These are phyloP conservation scores for Penicillium riverlandense DNA, from an alignment of 495 filamentous ascomycete genomes.

Conservation along the genomic window DNA sequence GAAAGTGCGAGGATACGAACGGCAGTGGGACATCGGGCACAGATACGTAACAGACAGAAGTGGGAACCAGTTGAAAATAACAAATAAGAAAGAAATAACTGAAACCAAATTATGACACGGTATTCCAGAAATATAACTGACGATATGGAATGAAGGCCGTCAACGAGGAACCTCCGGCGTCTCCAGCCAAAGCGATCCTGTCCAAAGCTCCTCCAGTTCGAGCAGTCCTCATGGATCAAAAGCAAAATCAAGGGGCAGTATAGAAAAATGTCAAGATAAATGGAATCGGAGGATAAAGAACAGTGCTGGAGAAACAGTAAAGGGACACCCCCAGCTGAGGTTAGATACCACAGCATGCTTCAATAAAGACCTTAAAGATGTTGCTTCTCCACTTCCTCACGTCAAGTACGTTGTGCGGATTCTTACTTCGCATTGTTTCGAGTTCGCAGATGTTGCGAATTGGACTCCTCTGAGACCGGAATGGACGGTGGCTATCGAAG, in stretches of 20 bases:
- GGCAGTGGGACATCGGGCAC: no score
- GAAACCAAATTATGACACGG: no score
- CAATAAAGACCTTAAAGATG: conserved; percentile 1
- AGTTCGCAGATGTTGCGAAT: not conserved
- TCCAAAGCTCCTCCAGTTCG: not conserved
- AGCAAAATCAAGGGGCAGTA: not conserved
- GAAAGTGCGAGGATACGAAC: no score
- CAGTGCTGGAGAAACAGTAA: not conserved
- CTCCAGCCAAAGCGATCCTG: not conserved
- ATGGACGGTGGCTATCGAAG: no score
- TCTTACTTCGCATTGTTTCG: not conserved
- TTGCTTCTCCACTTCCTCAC: not conserved
- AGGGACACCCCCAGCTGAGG: not conserved
- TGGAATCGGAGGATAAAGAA: not conserved
- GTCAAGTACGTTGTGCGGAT: conserved; percentile 1
- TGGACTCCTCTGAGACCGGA: conserved; percentile 7
- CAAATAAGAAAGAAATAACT: no score
- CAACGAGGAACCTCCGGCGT: not conserved
- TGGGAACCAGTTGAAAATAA: no score
- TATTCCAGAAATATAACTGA: not conserved
- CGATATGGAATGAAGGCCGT: not conserved
- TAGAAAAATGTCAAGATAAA: conserved; percentile 4
- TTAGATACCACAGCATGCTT: conserved; percentile 3
- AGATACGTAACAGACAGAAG: no score
- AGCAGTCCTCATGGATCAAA: not conserved